Percentiles rank a stretch among this genome's conserved stretches.
These are phyloP conservation scores for Colletotrichum cordylinicola DNA, from an alignment of 2,329 filamentous ascomycete species.

Conservation along the genomic window DNA sequence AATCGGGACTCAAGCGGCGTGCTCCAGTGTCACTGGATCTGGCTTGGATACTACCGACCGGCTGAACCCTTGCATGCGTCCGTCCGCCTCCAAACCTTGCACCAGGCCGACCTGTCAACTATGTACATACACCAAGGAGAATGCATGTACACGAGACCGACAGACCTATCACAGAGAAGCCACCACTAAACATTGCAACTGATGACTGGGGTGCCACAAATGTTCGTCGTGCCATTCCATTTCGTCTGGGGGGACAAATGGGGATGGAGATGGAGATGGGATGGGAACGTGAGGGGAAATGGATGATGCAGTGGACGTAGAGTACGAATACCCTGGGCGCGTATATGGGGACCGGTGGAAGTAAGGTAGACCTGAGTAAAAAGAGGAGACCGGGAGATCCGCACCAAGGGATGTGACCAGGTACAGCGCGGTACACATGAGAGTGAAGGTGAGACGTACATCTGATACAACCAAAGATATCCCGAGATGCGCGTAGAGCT, in stretches of 20 bases:
- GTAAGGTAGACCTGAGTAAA: neutral
- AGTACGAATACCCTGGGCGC: neutral
- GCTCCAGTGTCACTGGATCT: slow-evolving; percentile 23
- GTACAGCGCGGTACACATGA: neutral
- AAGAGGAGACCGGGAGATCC: slow-evolving; percentile 22
- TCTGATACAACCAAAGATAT: neutral
- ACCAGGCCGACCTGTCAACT: slow-evolving; percentile 14
- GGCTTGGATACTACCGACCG: slow-evolving; percentile 18
- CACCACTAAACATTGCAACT: neutral
- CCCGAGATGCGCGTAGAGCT: neutral
- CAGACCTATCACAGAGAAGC: neutral
- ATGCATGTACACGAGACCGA: neutral
- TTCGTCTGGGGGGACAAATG: neutral
- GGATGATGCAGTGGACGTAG: neutral
- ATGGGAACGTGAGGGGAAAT: neutral
- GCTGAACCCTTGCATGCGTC: slow-evolving; percentile 25
- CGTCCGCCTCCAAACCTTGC: slow-evolving; percentile 15
- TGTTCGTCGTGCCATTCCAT: neutral
- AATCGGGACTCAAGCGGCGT: slow-evolving; percentile 20
- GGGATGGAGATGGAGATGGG: neutral
- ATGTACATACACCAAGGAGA: neutral
- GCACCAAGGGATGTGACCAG: neutral
- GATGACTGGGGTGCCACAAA: neutral
- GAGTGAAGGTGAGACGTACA: neutral
- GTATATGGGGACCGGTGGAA: neutral